Evolutionary conservation across 2,329 filamentous ascomycete species (phyloP).

Genomic region (Trichoderma lentiforme): DNA sequence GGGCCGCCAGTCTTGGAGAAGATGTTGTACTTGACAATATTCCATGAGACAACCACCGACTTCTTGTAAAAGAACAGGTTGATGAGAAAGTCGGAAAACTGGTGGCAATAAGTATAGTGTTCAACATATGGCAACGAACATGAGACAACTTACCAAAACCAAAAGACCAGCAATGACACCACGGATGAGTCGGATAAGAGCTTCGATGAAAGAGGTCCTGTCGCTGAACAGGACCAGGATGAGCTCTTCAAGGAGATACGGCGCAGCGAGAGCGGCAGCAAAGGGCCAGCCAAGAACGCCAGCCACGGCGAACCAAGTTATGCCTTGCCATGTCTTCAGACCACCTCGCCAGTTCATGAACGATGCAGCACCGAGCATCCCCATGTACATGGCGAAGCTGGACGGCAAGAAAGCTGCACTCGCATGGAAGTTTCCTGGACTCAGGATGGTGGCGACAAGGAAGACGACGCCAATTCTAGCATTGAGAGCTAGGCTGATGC

Average conservation of each 20-base stretch:
- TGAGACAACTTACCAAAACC: conserved; percentile 58
- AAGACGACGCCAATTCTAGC: conserved; percentile 83
- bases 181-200: conserved; percentile 59
- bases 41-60: conserved; percentile 74
- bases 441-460: conserved; percentile 70
- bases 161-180: conserved; percentile 64
- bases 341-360: conserved; percentile 89
- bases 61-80: conserved; percentile 86
- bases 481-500: conserved; percentile 73
- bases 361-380: conserved; percentile 77
- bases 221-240: conserved; percentile 54
- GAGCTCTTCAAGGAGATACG: conserved; percentile 76
- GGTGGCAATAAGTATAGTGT: not conserved
- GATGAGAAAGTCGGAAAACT: conserved; percentile 67
- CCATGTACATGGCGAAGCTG: conserved; percentile 94
- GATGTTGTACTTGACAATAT: conserved; percentile 94
- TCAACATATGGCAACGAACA: not conserved
- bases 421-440: conserved; percentile 91
- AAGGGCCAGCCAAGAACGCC: conserved; percentile 94
- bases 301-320: conserved; percentile 87
- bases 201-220: conserved; percentile 57
- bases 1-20: conserved; percentile 80
- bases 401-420: conserved; percentile 85
- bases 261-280: conserved; percentile 73
- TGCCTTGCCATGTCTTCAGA: conserved; percentile 74